Base-by-base conservation (phyloP, 305 asterid genomes). In the Fraxinus ornus region DNA sequence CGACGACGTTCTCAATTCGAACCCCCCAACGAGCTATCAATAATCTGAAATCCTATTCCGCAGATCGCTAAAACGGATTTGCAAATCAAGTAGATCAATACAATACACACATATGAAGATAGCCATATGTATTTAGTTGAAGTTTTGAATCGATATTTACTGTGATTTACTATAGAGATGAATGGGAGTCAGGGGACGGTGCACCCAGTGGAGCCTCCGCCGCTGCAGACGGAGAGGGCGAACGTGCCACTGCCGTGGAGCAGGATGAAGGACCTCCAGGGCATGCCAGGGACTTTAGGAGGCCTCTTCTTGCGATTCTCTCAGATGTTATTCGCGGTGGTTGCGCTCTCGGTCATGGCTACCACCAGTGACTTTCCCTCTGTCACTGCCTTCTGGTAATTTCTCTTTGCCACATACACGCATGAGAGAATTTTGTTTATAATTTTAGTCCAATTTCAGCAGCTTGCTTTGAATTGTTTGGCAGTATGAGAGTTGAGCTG, bases 171-270 rank as follows among this genome's bases (percentile, higher is more conserved):
- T 49, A 21, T 76, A 76, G 86, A 77, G 88, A 90, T 90, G 94
- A 90, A 83, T 77, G 75, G 83, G 83, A 79, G 88, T 83, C 91
- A 87, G 86, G 90, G 89, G 33, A 88, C 93, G 86, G 91, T 91
- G 86, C 94, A 91, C 81, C 94, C 94, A 7, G 91, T 89, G 66
- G 94, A 89, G 88, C 91, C 88, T 82, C 91, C 93, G 87, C 92
- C 94, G 85, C 49, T 86, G 87, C 89, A 87, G 36, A 49, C 35
- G 35, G 37, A 77, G 37, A 30, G 80, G 37, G 80, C 57, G 37
- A 77, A 39, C 78, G 78, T 75, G 22, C 75, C 75, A 5, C 37
- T 68, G 39, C 78, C 41, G 9, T 7, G 80, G 57, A 47, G 7
- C 33, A 77, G 71, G 68, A 77, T 77, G 71, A 77, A 77, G 70